Conservation (phyloP, 2,329 filamentous ascomycete genomes). For the Nigrograna mackinnonii region DNA sequence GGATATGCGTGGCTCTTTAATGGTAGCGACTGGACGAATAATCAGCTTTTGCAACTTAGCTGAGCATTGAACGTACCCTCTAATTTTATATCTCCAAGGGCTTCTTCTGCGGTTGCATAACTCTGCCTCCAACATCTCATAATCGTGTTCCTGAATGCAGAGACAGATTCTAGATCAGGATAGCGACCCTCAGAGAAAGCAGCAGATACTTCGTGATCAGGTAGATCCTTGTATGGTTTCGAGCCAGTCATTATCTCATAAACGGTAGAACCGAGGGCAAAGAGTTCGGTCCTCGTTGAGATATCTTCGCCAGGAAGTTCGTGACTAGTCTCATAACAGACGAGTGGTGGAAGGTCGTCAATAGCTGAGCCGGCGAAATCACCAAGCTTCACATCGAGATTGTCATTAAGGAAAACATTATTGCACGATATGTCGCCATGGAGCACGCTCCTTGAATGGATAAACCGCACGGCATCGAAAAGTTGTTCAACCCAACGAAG, state of each 20-base stretch:
- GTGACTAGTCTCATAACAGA: slow-evolving; percentile 15
- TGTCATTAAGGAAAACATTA: slow-evolving; percentile 42
- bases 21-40: slow-evolving; percentile 8
- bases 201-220: slow-evolving; percentile 29
- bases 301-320: slow-evolving; percentile 12
- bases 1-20: slow-evolving; percentile 7
- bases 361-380: slow-evolving; percentile 41
- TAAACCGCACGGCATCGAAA: slow-evolving; percentile 13
- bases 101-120: slow-evolving; percentile 10
- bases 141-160: slow-evolving; percentile 11
- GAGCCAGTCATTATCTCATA: slow-evolving; percentile 39
- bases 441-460: slow-evolving; percentile 41
- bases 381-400: slow-evolving; percentile 41
- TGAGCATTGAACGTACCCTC: slow-evolving; percentile 10
- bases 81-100: slow-evolving; percentile 9
- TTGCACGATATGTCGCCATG: slow-evolving; percentile 45
- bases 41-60: slow-evolving; percentile 9
- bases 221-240: slow-evolving; percentile 31
- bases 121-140: slow-evolving; percentile 10
- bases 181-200: slow-evolving; percentile 8
- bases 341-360: slow-evolving; percentile 17
- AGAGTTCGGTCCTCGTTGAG: slow-evolving; percentile 32
- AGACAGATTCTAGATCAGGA: slow-evolving; percentile 12
- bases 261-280: slow-evolving; percentile 37
- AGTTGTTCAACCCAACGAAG: slow-evolving; percentile 14